These are phyloP conservation scores for Pleurotus giganteus DNA, from an alignment of 768 basidiomycete species.

Conservation along the genomic window DNA sequence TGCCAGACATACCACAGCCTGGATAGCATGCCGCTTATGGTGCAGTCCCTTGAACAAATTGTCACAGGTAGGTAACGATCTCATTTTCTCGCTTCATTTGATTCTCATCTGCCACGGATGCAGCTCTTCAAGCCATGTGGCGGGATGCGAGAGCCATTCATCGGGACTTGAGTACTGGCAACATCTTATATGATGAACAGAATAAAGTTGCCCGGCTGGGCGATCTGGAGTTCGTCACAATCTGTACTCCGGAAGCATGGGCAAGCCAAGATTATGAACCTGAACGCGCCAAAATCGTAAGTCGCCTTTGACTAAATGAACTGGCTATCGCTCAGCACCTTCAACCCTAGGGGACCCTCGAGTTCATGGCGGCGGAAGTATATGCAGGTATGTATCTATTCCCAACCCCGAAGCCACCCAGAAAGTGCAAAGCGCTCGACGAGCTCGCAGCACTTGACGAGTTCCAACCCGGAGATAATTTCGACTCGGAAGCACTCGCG, in stretches of 20 bases:
- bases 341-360: neutral
- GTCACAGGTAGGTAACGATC: neutral
- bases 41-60: neutral
- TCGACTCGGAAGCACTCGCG: too few species aligned
- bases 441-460: too few species aligned
- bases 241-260: neutral
- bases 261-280: neutral
- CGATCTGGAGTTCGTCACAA: conserved; percentile 1
- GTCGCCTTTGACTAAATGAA: neutral
- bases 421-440: too few species aligned
- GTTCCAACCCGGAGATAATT: too few species aligned
- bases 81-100: neutral
- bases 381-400: neutral
- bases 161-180: neutral
- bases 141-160: neutral
- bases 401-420: too few species aligned
- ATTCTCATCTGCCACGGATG: neutral
- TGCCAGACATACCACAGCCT: neutral
- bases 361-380: neutral
- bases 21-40: neutral
- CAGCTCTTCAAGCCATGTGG: neutral
- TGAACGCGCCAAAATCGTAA: neutral
- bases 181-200: neutral
- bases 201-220: neutral
- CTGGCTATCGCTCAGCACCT: neutral